Evolutionary conservation across 352 stramenopile species (phyloP).

Genomic region (Phytopythium boreale): DNA sequence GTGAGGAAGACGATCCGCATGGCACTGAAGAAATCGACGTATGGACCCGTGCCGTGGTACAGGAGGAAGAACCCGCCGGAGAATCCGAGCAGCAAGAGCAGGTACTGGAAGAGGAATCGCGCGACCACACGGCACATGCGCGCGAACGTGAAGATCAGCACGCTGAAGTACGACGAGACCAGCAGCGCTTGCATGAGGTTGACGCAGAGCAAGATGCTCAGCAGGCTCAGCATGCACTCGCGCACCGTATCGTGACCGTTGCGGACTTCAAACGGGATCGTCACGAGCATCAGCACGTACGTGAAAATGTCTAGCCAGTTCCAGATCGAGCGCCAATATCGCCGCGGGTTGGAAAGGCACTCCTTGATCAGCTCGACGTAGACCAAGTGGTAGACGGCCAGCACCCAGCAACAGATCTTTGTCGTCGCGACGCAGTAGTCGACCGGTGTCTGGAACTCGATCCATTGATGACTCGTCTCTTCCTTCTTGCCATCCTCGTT

Average conservation of each 20-base stretch:
- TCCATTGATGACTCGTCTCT: slow-evolving; percentile 32
- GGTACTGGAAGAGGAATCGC: slow-evolving; percentile 54
- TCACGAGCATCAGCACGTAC: slow-evolving; percentile 42
- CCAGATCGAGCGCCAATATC: slow-evolving; percentile 55
- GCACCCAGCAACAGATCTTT: slow-evolving; percentile 38
- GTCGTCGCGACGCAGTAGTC: slow-evolving; percentile 41
- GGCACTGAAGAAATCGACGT: slow-evolving; percentile 42
- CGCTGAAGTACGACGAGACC: slow-evolving; percentile 55
- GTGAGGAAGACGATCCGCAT: slow-evolving; percentile 57
- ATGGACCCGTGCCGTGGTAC: slow-evolving; percentile 36
- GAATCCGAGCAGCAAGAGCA: slow-evolving; percentile 47
- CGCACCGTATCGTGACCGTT: slow-evolving; percentile 29
- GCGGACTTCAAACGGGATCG: slow-evolving; percentile 45
- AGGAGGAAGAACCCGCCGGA: slow-evolving; percentile 42
- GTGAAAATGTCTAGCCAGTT: slow-evolving; percentile 52
- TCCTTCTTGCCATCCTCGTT: slow-evolving; percentile 25
- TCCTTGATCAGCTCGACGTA: slow-evolving; percentile 66
- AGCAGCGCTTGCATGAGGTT: slow-evolving; percentile 56
- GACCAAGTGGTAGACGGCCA: slow-evolving; percentile 48
- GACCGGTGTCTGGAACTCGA: slow-evolving; percentile 31
- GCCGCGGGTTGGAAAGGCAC: slow-evolving; percentile 29
- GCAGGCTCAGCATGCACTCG: slow-evolving; percentile 46
- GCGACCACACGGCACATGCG: slow-evolving; percentile 54
- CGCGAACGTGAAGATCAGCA: slow-evolving; percentile 65
- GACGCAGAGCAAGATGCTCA: slow-evolving; percentile 49